Conservation (phyloP, 2,329 filamentous ascomycete genomes). For the Aspergillus bombycis region DNA sequence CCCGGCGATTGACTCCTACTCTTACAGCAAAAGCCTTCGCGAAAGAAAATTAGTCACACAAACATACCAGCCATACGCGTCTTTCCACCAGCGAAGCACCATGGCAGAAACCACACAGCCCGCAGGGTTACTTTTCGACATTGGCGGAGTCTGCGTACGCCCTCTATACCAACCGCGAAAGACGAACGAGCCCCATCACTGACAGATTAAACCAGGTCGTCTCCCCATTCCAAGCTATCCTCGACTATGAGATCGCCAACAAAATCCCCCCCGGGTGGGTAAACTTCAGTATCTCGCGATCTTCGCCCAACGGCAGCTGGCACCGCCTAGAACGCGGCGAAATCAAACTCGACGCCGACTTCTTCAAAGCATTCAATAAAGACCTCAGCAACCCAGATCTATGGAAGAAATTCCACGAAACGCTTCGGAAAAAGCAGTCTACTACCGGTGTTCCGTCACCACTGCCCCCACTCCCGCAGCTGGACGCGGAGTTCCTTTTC, state of each 20-base stretch:
- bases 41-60: background rate
- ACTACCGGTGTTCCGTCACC: slow-evolving; percentile 11
- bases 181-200: slow-evolving; percentile 7
- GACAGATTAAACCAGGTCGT: slow-evolving; percentile 63
- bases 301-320: slow-evolving; percentile 80
- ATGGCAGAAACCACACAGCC: slow-evolving; percentile 56
- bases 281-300: slow-evolving; percentile 83
- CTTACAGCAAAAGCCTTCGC: background rate
- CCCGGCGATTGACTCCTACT: slow-evolving; percentile 7
- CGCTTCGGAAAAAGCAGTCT: slow-evolving; percentile 32
- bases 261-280: slow-evolving; percentile 86
- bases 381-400: slow-evolving; percentile 70
- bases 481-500: slow-evolving; percentile 81
- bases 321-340: slow-evolving; percentile 84
- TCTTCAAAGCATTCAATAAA: slow-evolving; percentile 73
- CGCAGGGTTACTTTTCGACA: slow-evolving; percentile 86
- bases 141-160: slow-evolving; percentile 93
- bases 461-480: slow-evolving; percentile 66
- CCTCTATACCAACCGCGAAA: background rate
- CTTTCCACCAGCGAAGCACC: background rate
- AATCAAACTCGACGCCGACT: slow-evolving; percentile 71
- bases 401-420: slow-evolving; percentile 66
- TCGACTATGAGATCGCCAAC: slow-evolving; percentile 80
- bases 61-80: background rate
- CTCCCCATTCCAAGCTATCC: slow-evolving; percentile 89